Evolutionary conservation across 257 asterid species (phyloP).

Genomic region (Thymus mandschuricus): DNA sequence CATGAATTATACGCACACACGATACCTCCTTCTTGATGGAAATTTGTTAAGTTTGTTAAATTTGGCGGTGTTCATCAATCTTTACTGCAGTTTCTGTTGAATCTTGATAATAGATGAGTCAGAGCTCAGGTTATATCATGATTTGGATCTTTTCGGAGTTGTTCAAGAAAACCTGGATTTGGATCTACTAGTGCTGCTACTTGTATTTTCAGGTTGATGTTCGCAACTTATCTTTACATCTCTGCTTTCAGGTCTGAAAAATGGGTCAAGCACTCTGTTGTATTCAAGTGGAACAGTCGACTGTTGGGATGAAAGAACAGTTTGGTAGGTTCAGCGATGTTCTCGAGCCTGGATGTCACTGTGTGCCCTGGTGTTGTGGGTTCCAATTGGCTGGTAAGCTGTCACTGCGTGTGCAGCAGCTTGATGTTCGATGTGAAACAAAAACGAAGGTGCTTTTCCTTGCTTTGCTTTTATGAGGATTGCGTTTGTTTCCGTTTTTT

Average conservation of each 20-base stretch:
- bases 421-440: constrained; percentile 46
- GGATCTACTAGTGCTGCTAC: background rate
- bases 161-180: background rate
- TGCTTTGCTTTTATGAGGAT: background rate
- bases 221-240: background rate
- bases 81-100: too few species aligned
- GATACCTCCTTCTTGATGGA: background rate
- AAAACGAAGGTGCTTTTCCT: constrained; percentile 38
- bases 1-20: background rate
- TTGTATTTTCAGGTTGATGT: background rate
- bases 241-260: constrained; percentile 25
- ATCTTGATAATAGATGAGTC: too few species aligned
- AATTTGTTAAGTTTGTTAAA: background rate
- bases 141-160: background rate
- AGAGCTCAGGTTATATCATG: background rate
- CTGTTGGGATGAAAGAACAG: constrained; percentile 42
- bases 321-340: constrained; percentile 36
- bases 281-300: constrained; percentile 41
- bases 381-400: constrained; percentile 36
- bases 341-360: constrained; percentile 45
- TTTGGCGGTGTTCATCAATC: background rate
- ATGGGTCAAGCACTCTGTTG: constrained; percentile 45
- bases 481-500: background rate
- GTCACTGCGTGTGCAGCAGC: constrained; percentile 46
- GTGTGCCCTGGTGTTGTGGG: constrained; percentile 42